Conservation (phyloP, 2,329 filamentous ascomycete genomes). For the Oidium heveae region DNA sequence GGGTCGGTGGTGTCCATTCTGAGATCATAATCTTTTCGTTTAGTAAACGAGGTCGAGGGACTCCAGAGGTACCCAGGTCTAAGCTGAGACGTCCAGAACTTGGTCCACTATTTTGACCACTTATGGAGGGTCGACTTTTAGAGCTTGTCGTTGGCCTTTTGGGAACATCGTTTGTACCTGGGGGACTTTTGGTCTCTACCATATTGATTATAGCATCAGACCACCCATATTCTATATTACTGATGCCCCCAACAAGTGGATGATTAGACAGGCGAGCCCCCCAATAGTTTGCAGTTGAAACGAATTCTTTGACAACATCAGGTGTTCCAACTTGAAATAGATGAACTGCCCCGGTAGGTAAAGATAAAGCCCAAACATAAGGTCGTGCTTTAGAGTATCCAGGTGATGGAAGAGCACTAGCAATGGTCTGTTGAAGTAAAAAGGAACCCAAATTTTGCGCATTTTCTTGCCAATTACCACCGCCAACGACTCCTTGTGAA, state of each 20-base stretch:
- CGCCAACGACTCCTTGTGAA: slow-evolving; percentile 48
- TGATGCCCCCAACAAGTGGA: slow-evolving; percentile 74
- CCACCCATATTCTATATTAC: slow-evolving; percentile 96
- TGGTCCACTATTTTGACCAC: slow-evolving; percentile 20
- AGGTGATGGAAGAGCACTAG: slow-evolving; percentile 66
- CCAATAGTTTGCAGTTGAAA: slow-evolving; percentile 92
- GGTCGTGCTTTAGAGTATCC: slow-evolving; percentile 80
- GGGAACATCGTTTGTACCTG: neutral
- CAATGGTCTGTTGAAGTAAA: slow-evolving; percentile 71
- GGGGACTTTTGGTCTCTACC: slow-evolving; percentile 14
- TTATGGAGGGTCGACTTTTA: slow-evolving; percentile 9
- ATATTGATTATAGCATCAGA: slow-evolving; percentile 50
- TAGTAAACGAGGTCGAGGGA: slow-evolving; percentile 33
- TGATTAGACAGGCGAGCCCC: slow-evolving; percentile 84
- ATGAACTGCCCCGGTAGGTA: slow-evolving; percentile 83
- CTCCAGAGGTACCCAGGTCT: slow-evolving; percentile 17
- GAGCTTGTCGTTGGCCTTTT: neutral
- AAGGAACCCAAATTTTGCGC: slow-evolving; percentile 76
- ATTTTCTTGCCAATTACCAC: slow-evolving; percentile 96
- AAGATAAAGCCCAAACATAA: slow-evolving; percentile 78
- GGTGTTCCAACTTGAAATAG: slow-evolving; percentile 94
- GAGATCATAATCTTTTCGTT: slow-evolving; percentile 66
- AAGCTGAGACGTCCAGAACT: slow-evolving; percentile 34
- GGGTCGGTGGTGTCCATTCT: slow-evolving; percentile 72
- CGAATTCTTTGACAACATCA: slow-evolving; percentile 86